phyloP scores from a whole-genome alignment of 164 flowering plant species.

The Berberis thunbergii region DNA sequence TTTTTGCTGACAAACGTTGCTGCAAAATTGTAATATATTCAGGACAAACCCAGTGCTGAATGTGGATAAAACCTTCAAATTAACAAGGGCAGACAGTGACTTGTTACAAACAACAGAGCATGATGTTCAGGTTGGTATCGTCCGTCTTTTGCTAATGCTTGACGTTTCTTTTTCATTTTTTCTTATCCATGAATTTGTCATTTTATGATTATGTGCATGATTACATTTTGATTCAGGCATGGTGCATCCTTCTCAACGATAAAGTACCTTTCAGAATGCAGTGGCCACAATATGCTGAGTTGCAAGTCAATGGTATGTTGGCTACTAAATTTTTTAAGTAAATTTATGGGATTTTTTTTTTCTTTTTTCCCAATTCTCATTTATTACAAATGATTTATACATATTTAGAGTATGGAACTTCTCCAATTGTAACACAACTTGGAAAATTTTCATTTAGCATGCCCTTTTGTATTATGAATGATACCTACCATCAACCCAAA shows the following conservation, averaged over 20 bases:
- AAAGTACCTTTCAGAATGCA: constrained; percentile 94
- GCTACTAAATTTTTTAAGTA: neutral
- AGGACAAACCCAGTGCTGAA: constrained; percentile 69
- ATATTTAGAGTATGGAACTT: too few species aligned
- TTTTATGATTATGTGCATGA: neutral
- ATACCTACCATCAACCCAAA: too few species aligned
- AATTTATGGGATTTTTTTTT: neutral
- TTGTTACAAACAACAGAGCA: constrained; percentile 53
- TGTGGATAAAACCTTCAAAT: constrained; percentile 75
- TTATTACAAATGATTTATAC: too few species aligned
- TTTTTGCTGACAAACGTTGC: neutral
- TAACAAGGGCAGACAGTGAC: constrained; percentile 71
- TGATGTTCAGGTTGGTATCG: constrained; percentile 73
- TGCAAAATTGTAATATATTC: constrained; percentile 12
- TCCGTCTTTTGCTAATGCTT: neutral
- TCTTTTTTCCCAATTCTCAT: neutral
- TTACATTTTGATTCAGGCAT: constrained; percentile 43
- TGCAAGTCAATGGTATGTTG: constrained; percentile 86
- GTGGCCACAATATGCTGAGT: constrained; percentile 92
- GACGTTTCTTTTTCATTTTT: neutral
- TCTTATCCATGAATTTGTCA: neutral
- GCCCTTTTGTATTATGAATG: too few species aligned
- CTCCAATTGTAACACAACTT: too few species aligned
- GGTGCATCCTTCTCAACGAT: constrained; percentile 98
- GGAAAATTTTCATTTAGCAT: too few species aligned